Conservation (phyloP, 352 stramenopile genomes). For the Phytopythium sindhum region DNA sequence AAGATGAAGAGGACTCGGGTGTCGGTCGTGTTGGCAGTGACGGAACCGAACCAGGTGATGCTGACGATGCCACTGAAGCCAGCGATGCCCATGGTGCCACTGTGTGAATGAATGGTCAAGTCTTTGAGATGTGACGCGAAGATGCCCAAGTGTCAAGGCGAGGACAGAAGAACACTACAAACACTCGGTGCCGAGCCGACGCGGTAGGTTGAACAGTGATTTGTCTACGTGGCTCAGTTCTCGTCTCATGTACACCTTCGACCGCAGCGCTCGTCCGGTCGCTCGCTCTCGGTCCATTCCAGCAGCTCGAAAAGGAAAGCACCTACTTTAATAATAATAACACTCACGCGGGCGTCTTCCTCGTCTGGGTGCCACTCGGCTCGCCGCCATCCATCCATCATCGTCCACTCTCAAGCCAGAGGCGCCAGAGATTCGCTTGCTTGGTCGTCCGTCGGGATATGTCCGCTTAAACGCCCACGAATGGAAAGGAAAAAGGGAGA, state of each 20-base stretch:
- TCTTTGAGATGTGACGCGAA: neutral
- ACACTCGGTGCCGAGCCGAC: neutral
- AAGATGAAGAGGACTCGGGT: neutral
- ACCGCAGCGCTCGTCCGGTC: neutral
- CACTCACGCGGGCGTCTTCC: neutral
- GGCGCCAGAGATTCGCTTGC: neutral
- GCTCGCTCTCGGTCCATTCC: too few species aligned
- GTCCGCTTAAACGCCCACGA: conserved; percentile 5
- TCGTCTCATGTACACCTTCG: neutral
- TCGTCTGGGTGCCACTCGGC: neutral
- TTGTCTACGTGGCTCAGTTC: neutral
- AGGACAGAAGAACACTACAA: neutral
- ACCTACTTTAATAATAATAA: conserved; percentile 6
- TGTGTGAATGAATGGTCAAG: neutral
- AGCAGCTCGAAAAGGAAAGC: neutral
- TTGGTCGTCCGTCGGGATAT: neutral
- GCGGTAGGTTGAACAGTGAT: neutral
- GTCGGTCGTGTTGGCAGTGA: neutral
- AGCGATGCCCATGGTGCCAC: neutral
- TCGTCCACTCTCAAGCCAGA: conserved; percentile 5
- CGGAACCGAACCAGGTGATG: neutral
- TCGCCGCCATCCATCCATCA: conserved; percentile 6
- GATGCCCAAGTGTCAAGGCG: too few species aligned
- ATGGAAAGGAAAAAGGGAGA: conserved; percentile 8
- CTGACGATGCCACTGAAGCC: neutral